Evolutionary conservation across 2,329 filamentous ascomycete genomes (phyloP).

Genomic region (Pyrenophora graminea): DNA sequence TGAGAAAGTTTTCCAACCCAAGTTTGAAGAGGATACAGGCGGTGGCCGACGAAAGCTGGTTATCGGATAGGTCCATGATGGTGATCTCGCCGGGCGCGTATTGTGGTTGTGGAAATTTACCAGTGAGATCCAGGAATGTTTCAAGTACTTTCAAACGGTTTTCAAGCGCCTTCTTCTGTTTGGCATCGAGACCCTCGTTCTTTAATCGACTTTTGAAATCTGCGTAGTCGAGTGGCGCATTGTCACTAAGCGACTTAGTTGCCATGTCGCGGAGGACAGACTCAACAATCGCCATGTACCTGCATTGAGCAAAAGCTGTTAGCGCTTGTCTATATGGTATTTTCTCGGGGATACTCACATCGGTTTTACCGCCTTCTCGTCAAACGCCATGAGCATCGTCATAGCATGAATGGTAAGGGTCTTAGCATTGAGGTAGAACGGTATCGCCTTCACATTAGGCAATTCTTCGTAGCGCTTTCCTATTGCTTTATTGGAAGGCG

Average conservation of each 20-base stretch:
- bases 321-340: too few relatives aligned
- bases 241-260: too few relatives aligned
- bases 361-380: too few relatives aligned
- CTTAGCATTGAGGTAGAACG: slow-evolving; percentile 53
- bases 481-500: slow-evolving; percentile 31
- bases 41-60: slow-evolving; percentile 67
- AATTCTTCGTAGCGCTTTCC: slow-evolving; percentile 23
- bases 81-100: slow-evolving; percentile 58
- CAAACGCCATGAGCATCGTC: not conserved
- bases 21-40: slow-evolving; percentile 76
- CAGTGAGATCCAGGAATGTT: slow-evolving; percentile 60
- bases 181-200: too few relatives aligned
- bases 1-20: slow-evolving; percentile 68
- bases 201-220: too few relatives aligned
- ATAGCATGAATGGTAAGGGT: slow-evolving; percentile 53
- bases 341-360: slow-evolving; percentile 21
- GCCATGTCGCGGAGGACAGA: too few relatives aligned
- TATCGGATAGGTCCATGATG: slow-evolving; percentile 74
- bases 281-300: too few relatives aligned
- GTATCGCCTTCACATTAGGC: slow-evolving; percentile 51
- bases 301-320: too few relatives aligned
- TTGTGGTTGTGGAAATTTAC: slow-evolving; percentile 11
- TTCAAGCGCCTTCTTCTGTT: too few relatives aligned
- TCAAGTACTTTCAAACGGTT: slow-evolving; percentile 65
- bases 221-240: too few relatives aligned